These are phyloP conservation scores for Trametes cubensis DNA, from an alignment of 768 basidiomycete species.

Conservation along the genomic window DNA sequence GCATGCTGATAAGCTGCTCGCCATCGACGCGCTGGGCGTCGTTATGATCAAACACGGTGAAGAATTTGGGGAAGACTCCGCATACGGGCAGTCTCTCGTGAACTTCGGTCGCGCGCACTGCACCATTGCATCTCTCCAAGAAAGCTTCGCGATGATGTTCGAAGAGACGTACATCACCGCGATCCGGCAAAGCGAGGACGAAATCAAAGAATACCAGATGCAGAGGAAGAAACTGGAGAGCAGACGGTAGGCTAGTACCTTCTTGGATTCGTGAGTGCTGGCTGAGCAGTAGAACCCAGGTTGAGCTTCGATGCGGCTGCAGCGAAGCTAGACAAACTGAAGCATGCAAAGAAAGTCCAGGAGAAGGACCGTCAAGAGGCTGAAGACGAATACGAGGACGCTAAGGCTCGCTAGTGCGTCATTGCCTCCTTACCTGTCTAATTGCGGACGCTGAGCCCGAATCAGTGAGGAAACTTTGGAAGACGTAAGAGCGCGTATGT, in stretches of 20 bases:
- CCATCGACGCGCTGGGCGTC: conserved; percentile 78
- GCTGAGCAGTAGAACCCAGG: conserved; percentile 32
- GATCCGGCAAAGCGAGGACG: conserved; percentile 63
- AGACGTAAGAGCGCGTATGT: conserved; percentile 81
- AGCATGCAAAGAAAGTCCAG: conserved; percentile 79
- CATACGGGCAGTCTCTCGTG: conserved; percentile 70
- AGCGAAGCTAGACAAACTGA: conserved; percentile 67
- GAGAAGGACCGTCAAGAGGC: conserved; percentile 72
- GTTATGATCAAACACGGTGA: conserved; percentile 89
- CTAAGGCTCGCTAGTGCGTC: conserved; percentile 75
- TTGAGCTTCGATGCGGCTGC: conserved; percentile 77
- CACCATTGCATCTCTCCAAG: conserved; percentile 83
- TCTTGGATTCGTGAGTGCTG: neutral
- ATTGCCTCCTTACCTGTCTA: neutral
- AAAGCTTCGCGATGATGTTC: conserved; percentile 73
- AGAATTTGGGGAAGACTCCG: conserved; percentile 75
- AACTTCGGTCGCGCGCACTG: conserved; percentile 83
- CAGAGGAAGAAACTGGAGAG: conserved; percentile 88
- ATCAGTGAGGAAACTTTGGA: conserved; percentile 83
- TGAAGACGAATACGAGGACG: conserved; percentile 77
- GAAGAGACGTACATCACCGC: conserved; percentile 73
- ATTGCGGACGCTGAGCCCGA: neutral
- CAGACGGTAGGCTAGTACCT: conserved; percentile 55
- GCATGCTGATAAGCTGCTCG: conserved; percentile 69
- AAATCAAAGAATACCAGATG: conserved; percentile 81